Conservation (phyloP, 2,329 filamentous ascomycete species). For the Cercospora beticola region DNA sequence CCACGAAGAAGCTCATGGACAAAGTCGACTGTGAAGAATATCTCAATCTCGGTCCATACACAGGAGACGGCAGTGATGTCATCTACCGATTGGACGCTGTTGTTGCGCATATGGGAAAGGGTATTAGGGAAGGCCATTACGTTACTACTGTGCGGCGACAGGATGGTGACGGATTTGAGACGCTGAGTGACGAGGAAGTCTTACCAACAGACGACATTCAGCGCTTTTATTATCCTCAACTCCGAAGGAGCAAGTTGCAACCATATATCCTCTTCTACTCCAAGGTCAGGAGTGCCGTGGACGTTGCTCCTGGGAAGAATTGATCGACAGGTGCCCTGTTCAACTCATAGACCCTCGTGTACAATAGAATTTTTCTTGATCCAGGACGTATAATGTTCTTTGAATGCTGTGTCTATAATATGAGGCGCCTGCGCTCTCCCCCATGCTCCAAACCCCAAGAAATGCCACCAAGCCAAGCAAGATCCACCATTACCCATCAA, state of each 20-base stretch:
- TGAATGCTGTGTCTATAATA: no score
- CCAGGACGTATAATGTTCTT: no score
- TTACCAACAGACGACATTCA: background rate
- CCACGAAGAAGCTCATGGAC: no score
- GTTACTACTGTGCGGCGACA: conserved; percentile 8
- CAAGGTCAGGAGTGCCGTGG: background rate
- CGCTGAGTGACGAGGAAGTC: conserved; percentile 6
- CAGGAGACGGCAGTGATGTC: background rate
- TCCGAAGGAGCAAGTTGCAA: background rate
- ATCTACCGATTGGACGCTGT: conserved; percentile 22
- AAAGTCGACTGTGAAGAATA: background rate
- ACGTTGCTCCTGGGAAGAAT: no score
- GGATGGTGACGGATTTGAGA: background rate
- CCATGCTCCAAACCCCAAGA: no score
- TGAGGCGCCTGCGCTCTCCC: no score
- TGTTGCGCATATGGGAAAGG: background rate
- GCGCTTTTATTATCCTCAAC: background rate
- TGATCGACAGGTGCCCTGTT: no score
- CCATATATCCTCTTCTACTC: background rate
- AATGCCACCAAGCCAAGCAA: no score
- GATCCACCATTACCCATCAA: background rate
- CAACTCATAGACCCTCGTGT: no score
- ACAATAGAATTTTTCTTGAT: no score
- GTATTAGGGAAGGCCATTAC: conserved; percentile 4
- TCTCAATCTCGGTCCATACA: background rate